Evolutionary conservation across 768 basidiomycete species (phyloP).

Genomic region (Amanita rubescens): DNA sequence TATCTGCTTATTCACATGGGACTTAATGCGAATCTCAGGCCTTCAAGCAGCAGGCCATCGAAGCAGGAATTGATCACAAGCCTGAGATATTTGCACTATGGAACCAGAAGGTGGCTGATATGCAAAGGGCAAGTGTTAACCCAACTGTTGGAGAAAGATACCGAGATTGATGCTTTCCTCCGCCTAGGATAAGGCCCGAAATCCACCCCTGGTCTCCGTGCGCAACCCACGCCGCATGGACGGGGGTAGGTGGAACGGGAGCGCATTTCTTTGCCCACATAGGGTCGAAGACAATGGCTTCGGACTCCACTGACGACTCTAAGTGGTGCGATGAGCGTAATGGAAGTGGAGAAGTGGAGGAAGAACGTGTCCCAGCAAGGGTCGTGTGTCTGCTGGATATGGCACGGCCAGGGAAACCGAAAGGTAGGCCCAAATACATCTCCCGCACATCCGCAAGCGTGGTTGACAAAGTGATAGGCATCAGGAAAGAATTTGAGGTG

Average conservation of each 20-base stretch:
- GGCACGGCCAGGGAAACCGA: constrained; percentile 2
- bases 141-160: too few relatives aligned
- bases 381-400: constrained; percentile 6
- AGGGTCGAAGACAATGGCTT: not conserved
- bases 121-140: not conserved
- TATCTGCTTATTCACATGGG: not conserved
- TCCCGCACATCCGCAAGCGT: not conserved
- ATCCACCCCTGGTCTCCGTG: not conserved
- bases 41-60: not conserved
- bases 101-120: not conserved
- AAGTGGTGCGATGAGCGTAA: not conserved
- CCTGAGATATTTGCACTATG: not conserved
- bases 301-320: not conserved
- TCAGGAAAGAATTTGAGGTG: constrained; percentile 8
- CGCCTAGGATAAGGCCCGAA: not conserved
- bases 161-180: not conserved
- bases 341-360: not conserved
- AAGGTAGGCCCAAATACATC: not conserved
- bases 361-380: not conserved
- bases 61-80: constrained; percentile 1
- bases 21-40: not conserved
- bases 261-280: not conserved
- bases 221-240: constrained; percentile 8
- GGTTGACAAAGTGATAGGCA: not conserved
- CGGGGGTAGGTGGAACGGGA: constrained; percentile 1